Evolutionary conservation across 2,329 filamentous ascomycete genomes (phyloP).

Genomic region (Xylariaceae sp.): DNA sequence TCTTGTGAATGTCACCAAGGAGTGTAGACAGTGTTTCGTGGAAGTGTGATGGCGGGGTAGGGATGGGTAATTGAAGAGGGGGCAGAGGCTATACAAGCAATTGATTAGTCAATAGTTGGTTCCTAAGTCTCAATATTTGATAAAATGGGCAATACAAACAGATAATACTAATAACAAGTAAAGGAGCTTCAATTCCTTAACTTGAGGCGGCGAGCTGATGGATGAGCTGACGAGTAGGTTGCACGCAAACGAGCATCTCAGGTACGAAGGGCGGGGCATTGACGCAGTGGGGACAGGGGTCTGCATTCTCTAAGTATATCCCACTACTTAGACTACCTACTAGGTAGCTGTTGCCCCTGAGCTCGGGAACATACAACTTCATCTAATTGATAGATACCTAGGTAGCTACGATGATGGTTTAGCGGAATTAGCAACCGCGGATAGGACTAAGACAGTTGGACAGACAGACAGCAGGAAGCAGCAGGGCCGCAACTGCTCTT

Average conservation of each 20-base stretch:
- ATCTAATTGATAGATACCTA: too few relatives aligned
- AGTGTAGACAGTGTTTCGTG: background rate
- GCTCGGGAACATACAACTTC: too few relatives aligned
- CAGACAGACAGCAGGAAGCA: too few relatives aligned
- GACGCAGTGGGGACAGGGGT: slow-evolving; percentile 28
- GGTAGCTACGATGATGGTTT: too few relatives aligned
- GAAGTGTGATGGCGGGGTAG: slow-evolving; percentile 4
- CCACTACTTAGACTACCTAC: background rate
- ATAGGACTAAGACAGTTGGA: too few relatives aligned
- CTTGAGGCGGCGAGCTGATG: slow-evolving; percentile 10
- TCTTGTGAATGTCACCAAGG: background rate
- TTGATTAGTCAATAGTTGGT: background rate
- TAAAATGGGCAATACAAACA: background rate
- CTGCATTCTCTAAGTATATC: background rate
- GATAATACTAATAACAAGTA: background rate
- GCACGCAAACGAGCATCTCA: background rate
- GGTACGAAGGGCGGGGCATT: slow-evolving; percentile 22
- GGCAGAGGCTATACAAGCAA: background rate
- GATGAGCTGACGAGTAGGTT: background rate
- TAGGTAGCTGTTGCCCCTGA: too few relatives aligned
- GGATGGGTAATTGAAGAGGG: background rate
- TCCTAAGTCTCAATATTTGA: background rate
- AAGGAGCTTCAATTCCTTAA: background rate
- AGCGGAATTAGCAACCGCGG: too few relatives aligned
- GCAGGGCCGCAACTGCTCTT: too few relatives aligned